Percentiles rank a stretch among this genome's conserved stretches.
Conservation (phyloP, 768 basidiomycete genomes). For the Stropharia rugosoannulata region DNA sequence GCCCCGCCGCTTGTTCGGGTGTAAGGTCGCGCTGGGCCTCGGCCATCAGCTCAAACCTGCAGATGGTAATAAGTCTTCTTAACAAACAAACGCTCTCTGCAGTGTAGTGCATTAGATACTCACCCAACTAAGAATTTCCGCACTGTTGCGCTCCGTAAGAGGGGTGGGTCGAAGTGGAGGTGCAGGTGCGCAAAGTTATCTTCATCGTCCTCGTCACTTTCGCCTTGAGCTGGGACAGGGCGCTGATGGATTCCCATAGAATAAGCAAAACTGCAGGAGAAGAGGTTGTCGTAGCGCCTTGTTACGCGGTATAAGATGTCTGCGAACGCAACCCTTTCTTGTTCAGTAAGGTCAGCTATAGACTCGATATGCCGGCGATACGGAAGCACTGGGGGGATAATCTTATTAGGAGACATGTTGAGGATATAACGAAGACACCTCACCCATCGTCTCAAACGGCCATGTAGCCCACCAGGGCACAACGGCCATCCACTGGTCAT, state of each 20-base stretch:
- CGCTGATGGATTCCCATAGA: slow-evolving; percentile 95
- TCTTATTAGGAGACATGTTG: background rate
- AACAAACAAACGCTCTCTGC: no score
- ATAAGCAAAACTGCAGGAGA: slow-evolving; percentile 87
- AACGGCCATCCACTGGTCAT: slow-evolving; percentile 77
- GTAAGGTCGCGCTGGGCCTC: slow-evolving; percentile 91
- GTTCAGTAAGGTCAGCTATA: slow-evolving; percentile 53
- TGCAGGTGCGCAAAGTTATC: slow-evolving; percentile 77
- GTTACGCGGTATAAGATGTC: slow-evolving; percentile 64
- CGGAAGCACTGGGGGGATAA: slow-evolving; percentile 56
- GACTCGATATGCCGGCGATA: slow-evolving; percentile 78
- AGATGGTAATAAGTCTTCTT: background rate
- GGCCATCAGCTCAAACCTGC: slow-evolving; percentile 85
- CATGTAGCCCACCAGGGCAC: slow-evolving; percentile 97
- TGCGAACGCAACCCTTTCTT: slow-evolving; percentile 67
- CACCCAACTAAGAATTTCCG: slow-evolving; percentile 91
- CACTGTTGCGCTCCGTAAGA: slow-evolving; percentile 78
- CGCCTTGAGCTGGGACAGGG: slow-evolving; percentile 46
- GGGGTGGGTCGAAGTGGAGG: slow-evolving; percentile 83
- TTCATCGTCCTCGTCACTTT: slow-evolving; percentile 38
- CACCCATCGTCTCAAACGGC: slow-evolving; percentile 66
- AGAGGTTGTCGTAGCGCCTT: slow-evolving; percentile 75
- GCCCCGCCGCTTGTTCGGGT: slow-evolving; percentile 79
- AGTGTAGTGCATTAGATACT: slow-evolving; percentile 23
- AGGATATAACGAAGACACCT: slow-evolving; percentile 53